Conservation (phyloP, 2,329 filamentous ascomycete species). For the Ophiostoma quercus region DNA sequence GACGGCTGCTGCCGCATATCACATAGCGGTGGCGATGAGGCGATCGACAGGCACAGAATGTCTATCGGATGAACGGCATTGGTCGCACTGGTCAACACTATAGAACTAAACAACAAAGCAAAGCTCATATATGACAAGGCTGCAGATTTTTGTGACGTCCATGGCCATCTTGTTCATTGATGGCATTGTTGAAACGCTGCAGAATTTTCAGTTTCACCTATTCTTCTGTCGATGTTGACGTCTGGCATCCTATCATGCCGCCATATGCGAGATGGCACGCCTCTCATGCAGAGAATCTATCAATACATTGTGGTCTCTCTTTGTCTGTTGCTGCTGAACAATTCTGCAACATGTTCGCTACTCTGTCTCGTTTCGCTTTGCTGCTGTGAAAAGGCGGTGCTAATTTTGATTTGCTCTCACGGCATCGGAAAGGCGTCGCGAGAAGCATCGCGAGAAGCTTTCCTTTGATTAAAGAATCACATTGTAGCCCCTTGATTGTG, state of each 20-base stretch:
- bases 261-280: neutral
- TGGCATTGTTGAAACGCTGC: neutral
- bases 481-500: neutral
- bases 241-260: neutral
- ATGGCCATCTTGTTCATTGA: neutral
- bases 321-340: neutral
- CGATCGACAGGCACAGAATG: neutral
- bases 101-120: neutral
- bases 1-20: neutral
- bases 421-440: neutral
- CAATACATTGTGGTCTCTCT: neutral
- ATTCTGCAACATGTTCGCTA: neutral
- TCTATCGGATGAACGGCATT: neutral
- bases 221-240: neutral
- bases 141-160: neutral
- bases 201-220: neutral
- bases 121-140: slow-evolving; percentile 2
- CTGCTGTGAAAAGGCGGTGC: neutral
- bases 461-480: neutral
- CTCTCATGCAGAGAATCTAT: neutral
- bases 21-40: neutral
- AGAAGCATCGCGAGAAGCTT: neutral
- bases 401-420: neutral
- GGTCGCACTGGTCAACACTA: neutral
- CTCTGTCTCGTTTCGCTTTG: neutral